These are phyloP conservation scores for Debaryomyces castellii DNA, from an alignment of 805 yeast species.

Conservation along the genomic window DNA sequence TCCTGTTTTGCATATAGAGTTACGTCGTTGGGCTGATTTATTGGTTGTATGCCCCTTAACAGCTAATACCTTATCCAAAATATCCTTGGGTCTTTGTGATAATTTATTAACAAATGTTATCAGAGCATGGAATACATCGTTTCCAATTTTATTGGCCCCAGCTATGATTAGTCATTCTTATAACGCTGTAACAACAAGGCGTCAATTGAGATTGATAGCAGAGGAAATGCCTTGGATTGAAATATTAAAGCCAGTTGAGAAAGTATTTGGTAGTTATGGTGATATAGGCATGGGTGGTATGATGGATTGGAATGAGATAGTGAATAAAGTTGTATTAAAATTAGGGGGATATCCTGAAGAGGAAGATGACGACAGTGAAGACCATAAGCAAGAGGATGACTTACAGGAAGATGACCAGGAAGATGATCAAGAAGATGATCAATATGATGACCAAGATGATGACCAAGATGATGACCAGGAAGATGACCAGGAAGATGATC, in stretches of 20 bases:
- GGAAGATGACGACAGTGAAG: conserved; percentile 50
- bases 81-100: conserved; percentile 89
- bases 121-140: conserved; percentile 92
- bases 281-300: conserved; percentile 99
- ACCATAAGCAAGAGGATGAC: conserved; percentile 32
- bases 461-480: conserved; percentile 52
- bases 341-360: conserved; percentile 55
- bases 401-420: conserved; percentile 8
- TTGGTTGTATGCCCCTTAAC: conserved; percentile 91
- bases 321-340: conserved; percentile 75
- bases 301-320: conserved; percentile 97
- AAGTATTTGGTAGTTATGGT: conserved; percentile 89
- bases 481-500: conserved; percentile 38
- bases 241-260: conserved; percentile 90
- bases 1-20: conserved; percentile 92
- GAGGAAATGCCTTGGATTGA: conserved; percentile 97
- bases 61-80: conserved; percentile 88
- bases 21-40: conserved; percentile 96
- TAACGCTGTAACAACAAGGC: conserved; percentile 82
- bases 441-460: conserved; percentile 33
- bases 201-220: conserved; percentile 70
- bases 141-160: conserved; percentile 89
- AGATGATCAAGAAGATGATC: conserved; percentile 30
- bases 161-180: conserved; percentile 94
- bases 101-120: conserved; percentile 86